Base-by-base conservation (phyloP, 2,329 filamentous ascomycete species). In the Sclerotinia glacialis region DNA sequence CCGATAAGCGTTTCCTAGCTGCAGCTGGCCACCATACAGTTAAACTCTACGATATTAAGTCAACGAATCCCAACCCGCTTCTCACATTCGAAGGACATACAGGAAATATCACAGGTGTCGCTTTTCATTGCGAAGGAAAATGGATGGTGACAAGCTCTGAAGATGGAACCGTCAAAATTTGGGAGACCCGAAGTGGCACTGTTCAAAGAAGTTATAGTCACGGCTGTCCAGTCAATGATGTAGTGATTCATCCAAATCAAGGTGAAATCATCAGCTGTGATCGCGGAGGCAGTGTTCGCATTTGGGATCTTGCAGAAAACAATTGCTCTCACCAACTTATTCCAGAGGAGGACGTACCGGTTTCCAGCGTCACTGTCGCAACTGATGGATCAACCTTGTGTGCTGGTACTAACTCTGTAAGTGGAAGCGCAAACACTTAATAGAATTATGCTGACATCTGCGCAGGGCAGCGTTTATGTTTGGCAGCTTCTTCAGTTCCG, bases 61-160 rank as follows among this genome's bases (percentile, higher is more conserved):
- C 93, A 21, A 94, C 92, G n/a, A 98, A 98, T 74, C 93, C 95
- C 2, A 95, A 94, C 71, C 90, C 95, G 1, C 84, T 98, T 31
- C 86, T 98, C 75, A 93, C 90, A 26, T 98, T 99, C 75, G 94
- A 98, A 77, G 95, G 95, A 52, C 95, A 99, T 80, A 95, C 92
- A 16, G 92, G 89, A 72, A 99, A 99, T 75, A 89, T 99, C 76
- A 99, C 95, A 0, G 95, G 95, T 53, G 91, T 99, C 56, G 93
- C 93, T 14, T 99, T 99, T 77, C 95, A 99, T 78, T 98, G 94
- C 78, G 95, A 99, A 79, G 93, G 94, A 14, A 99, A 99, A 80
- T 99, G 95, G 95, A 97, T 99, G 91, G 95, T 98, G 23, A 99
- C 95, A 12, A 96, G 91, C 78, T 96, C 92, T 56, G 95, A 99